These are phyloP conservation scores for Capsella bursapastoris DNA, from an alignment of 345 rosid species.

Conservation along the genomic window DNA sequence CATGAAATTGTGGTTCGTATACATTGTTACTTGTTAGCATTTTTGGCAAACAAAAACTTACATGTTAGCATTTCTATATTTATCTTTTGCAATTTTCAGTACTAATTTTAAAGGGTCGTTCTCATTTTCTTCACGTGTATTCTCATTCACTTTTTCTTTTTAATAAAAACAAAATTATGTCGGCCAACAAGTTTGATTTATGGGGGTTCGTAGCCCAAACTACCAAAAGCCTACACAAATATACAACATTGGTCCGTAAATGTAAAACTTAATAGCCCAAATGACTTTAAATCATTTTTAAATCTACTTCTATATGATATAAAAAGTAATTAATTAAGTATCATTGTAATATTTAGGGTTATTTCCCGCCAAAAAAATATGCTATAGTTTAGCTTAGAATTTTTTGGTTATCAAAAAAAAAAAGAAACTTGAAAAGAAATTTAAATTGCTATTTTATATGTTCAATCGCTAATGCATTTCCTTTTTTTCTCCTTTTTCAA, in stretches of 20 bases:
- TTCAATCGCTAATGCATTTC: not conserved
- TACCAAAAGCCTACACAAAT: not conserved
- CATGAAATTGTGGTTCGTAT: slow-evolving; percentile 17
- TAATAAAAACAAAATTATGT: slow-evolving; percentile 32
- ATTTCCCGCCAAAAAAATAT: too few species aligned
- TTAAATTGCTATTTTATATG: too few species aligned
- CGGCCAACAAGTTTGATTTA: slow-evolving; percentile 29
- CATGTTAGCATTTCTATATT: slow-evolving; percentile 10
- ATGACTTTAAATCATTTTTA: not conserved
- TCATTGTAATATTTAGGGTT: too few species aligned
- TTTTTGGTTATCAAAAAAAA: too few species aligned
- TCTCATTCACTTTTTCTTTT: not conserved
- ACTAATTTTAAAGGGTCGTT: not conserved
- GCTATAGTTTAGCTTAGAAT: too few species aligned
- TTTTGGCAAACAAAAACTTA: not conserved
- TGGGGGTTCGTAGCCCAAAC: not conserved
- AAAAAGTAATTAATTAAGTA: too few species aligned
- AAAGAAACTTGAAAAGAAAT: too few species aligned
- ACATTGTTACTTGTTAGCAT: slow-evolving; percentile 19
- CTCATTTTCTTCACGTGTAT: not conserved
- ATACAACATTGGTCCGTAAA: not conserved
- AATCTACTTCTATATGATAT: too few species aligned
- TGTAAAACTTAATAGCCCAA: not conserved
- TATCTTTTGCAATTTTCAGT: slow-evolving; percentile 12
- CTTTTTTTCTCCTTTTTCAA: not conserved